phyloP scores from a whole-genome alignment of 164 flowering plant species.

The Warburgia ugandensis region DNA sequence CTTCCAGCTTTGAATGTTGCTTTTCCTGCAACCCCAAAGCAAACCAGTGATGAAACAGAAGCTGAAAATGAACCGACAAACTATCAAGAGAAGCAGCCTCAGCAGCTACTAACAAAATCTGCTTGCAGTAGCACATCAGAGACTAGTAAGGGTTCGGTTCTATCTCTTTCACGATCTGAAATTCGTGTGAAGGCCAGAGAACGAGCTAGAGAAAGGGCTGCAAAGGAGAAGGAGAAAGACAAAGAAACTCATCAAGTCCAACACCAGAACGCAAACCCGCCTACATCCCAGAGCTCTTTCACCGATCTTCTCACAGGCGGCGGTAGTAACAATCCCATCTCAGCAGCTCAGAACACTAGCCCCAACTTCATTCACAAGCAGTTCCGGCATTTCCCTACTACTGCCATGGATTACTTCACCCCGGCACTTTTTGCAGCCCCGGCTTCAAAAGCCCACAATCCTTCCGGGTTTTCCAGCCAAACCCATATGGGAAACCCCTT shows the following conservation, averaged over 20 bases:
- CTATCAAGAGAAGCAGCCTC: too few relatives aligned
- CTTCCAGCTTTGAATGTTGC: constrained; percentile 64
- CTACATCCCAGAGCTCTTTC: constrained; percentile 47
- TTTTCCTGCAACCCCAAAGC: constrained; percentile 48
- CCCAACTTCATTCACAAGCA: constrained; percentile 20
- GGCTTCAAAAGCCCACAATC: constrained; percentile 21
- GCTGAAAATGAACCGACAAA: constrained; percentile 26
- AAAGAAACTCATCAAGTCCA: too few relatives aligned
- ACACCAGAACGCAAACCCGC: constrained; percentile 24
- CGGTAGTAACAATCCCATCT: neutral
- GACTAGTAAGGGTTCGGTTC: constrained; percentile 75
- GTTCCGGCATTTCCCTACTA: constrained; percentile 21
- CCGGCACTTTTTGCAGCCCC: constrained; percentile 23
- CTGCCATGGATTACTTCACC: constrained; percentile 54
- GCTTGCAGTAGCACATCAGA: constrained; percentile 84
- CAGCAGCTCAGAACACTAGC: constrained; percentile 6
- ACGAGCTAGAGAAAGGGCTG: constrained; percentile 69
- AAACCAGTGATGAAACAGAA: constrained; percentile 45
- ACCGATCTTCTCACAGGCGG: constrained; percentile 66
- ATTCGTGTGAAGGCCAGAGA: constrained; percentile 63
- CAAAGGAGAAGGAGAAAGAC: constrained; percentile 64
- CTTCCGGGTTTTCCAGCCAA: constrained; percentile 37
- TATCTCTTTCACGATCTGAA: constrained; percentile 64
- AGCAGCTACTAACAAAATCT: constrained; percentile 38
- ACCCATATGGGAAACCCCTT: constrained; percentile 30